Evolutionary conservation across 78 protist genomes (phyloP).

Genomic region (Chrysochromulina tobinii): DNA sequence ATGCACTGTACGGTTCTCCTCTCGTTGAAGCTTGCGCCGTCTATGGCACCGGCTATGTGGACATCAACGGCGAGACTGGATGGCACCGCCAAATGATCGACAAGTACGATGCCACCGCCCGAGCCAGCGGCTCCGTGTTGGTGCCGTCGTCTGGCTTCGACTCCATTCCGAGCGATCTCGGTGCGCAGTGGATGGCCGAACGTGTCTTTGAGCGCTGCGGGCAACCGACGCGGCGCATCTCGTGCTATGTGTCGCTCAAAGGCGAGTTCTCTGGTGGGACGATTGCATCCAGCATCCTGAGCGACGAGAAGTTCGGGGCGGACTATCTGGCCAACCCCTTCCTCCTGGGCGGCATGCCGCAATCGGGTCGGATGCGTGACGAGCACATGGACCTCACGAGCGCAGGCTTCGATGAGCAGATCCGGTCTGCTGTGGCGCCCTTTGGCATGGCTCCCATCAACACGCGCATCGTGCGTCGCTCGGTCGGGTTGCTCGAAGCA

Average conservation of each 20-base stretch:
- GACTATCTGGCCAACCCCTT: too few relatives aligned
- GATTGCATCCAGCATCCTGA: too few relatives aligned
- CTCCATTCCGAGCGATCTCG: constrained; percentile 46
- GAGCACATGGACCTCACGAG: too few relatives aligned
- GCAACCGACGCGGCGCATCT: too few relatives aligned
- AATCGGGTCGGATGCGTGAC: too few relatives aligned
- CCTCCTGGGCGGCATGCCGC: too few relatives aligned
- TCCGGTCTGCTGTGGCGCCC: not conserved
- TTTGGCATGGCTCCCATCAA: constrained; percentile 41
- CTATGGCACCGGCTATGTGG: constrained; percentile 9
- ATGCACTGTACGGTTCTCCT: not conserved
- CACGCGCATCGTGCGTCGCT: constrained; percentile 38
- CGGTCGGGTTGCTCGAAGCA: not conserved
- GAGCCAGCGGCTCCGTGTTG: not conserved
- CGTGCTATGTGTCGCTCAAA: too few relatives aligned
- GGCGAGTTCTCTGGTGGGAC: too few relatives aligned
- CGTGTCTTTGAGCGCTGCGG: too few relatives aligned
- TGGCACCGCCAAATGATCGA: not conserved
- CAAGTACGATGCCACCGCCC: constrained; percentile 1
- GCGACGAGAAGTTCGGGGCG: too few relatives aligned
- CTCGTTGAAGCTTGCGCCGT: constrained; percentile 42
- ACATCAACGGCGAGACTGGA: constrained; percentile 48
- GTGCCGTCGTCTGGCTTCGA: constrained; percentile 33
- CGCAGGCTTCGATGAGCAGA: too few relatives aligned
- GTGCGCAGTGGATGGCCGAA: not conserved